phyloP scores from a whole-genome alignment of 2,329 filamentous ascomycete species.

The Cytospora chrysosperma region DNA sequence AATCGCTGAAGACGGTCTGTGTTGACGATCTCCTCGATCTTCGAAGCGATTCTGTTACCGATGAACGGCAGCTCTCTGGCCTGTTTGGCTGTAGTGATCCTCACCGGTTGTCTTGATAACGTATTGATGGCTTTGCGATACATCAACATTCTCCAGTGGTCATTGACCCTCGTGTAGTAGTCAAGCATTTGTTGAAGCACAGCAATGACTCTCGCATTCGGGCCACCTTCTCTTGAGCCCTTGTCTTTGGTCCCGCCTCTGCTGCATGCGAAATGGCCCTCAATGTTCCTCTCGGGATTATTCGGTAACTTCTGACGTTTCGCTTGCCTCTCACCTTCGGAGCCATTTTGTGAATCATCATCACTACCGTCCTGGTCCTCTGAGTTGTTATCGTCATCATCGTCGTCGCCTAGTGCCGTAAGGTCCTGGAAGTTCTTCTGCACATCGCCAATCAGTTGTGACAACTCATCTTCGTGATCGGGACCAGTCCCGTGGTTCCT shows the following conservation, averaged over 20 bases:
- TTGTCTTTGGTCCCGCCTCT: constrained; percentile 47
- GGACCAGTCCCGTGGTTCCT: background rate
- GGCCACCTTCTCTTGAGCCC: constrained; percentile 50
- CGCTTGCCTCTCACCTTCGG: constrained; percentile 29
- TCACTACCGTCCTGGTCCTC: constrained; percentile 26
- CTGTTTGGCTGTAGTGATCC: constrained; percentile 65
- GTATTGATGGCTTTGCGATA: constrained; percentile 78
- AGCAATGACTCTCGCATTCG: constrained; percentile 74
- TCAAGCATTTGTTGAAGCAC: constrained; percentile 75
- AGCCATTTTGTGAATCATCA: constrained; percentile 24
- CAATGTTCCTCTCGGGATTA: constrained; percentile 33
- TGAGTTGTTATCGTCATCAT: constrained; percentile 41
- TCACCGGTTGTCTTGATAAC: constrained; percentile 60
- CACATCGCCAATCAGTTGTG: constrained; percentile 62
- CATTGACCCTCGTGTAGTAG: constrained; percentile 72
- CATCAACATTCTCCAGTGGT: constrained; percentile 72
- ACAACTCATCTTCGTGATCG: constrained; percentile 53
- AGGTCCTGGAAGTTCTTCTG: constrained; percentile 57
- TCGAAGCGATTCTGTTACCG: constrained; percentile 70
- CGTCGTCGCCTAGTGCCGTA: constrained; percentile 49
- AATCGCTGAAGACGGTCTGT: constrained; percentile 72
- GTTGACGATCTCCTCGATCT: constrained; percentile 84
- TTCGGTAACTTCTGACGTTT: constrained; percentile 26
- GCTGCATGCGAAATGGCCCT: constrained; percentile 56
- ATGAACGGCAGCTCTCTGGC: constrained; percentile 68